Base-by-base conservation (phyloP, 164 flowering plant species). In the Houttuynia cordata region DNA sequence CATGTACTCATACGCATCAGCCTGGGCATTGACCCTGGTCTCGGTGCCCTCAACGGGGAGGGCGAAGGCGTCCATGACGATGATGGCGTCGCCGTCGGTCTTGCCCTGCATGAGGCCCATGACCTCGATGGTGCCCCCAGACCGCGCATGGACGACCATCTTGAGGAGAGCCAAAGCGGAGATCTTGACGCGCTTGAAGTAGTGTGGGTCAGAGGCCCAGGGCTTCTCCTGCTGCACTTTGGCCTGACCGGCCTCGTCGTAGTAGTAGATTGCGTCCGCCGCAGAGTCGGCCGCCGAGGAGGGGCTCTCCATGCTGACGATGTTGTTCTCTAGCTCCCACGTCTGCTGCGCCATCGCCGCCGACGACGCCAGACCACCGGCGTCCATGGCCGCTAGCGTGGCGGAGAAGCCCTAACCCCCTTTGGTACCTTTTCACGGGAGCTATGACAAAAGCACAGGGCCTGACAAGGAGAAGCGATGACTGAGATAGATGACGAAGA, bases 21-120 rank as follows among this genome's bases (percentile, higher is more conserved):
- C 96, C 78, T 93, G 99, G 21, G 99, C 99, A 76, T 94, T 94
- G 73, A 94, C 99, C 79, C 99, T 74, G 65, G 99, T 94, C 63
- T 94, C 96, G 22, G 99, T 94, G 1, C 99, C 99, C 70, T 94
- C 99, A 23, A 91, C 99, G 17, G 99, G 99, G 55, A 94, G 70
- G 13, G 99, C 97, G 66, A 94, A 94, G 42, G 99, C 95, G 62
- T 94, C 99, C 97, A 94, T 88, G 24, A 94, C 99, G 53, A 94
- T 84, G 61, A 94, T 86, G 39, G 93, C 70, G 56, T 94, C 95
- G 6, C 91, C 96, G 45, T 94, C 93, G 19, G 87, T 84, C 76
- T 94, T 94, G 24, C 99, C 99, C 71, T 91, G 99, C 99, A 94
- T 94, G 22, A 94, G 78, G 7, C 97, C 99, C 99, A 94, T 94